phyloP scores from a whole-genome alignment of 1,284 basidiomycete genomes.

The Cutaneotrichosporon arboriforme region DNA sequence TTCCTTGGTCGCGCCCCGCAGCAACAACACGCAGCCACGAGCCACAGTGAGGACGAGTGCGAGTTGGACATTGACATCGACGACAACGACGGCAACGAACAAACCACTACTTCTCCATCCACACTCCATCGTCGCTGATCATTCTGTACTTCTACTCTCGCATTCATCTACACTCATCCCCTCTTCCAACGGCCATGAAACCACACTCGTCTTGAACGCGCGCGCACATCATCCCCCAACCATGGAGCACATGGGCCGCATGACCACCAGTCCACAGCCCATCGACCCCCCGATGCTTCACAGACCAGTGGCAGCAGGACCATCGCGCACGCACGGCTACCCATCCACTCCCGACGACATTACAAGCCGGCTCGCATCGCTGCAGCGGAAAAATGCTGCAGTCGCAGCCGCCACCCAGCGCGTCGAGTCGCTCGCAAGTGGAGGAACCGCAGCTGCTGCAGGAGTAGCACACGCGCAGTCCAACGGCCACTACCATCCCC shows the following conservation, averaged over 20 bases:
- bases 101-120: no score
- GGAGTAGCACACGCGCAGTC: no score
- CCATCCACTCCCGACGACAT: not conserved
- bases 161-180: not conserved
- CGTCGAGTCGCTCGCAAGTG: no score
- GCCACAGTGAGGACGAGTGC: no score
- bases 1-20: no score
- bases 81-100: no score
- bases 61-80: no score
- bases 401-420: not conserved
- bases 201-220: not conserved
- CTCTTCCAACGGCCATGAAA: not conserved
- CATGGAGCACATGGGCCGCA: slow-evolving; percentile 1
- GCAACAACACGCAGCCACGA: no score
- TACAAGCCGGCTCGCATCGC: slow-evolving; percentile 23
- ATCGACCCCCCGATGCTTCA: not conserved
- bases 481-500: no score
- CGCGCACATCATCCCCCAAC: not conserved
- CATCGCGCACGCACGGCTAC: not conserved
- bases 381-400: slow-evolving; percentile 32
- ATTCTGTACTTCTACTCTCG: not conserved
- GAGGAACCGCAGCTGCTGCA: no score
- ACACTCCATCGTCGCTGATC: not conserved
- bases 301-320: not conserved
- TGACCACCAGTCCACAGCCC: slow-evolving; percentile 4